A percentile compares a stretch with the other conserved stretches of the same genome.
Evolutionary conservation across 2,329 filamentous ascomycete genomes (phyloP).

Genomic region (Pyrenophora seminiperda): DNA sequence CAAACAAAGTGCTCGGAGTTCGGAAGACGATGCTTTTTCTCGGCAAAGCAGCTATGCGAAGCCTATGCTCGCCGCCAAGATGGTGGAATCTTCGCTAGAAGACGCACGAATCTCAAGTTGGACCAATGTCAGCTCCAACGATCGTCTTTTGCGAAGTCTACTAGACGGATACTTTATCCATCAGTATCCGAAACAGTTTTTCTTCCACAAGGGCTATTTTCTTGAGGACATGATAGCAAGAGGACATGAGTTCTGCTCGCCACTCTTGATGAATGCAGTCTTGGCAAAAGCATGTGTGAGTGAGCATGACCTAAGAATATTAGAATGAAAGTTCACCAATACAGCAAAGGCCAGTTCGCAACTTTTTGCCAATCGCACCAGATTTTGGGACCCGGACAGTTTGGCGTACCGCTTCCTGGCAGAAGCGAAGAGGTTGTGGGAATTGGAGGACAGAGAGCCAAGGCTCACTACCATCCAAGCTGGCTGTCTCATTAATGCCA

Average conservation of each 20-base stretch:
- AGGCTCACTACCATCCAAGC: conserved; percentile 25
- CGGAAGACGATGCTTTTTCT: background rate
- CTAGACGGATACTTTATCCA: conserved; percentile 19
- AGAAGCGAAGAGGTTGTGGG: conserved; percentile 31
- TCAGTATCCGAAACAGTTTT: conserved; percentile 16
- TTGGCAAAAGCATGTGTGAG: conserved; percentile 29
- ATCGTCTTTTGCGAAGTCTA: conserved; percentile 21
- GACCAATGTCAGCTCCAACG: conserved; percentile 24
- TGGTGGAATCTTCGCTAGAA: conserved; percentile 22
- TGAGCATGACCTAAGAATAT: background rate
- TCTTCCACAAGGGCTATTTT: conserved; percentile 26
- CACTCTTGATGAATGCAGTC: conserved; percentile 27
- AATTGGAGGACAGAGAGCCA: conserved; percentile 10
- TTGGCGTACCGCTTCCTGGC: conserved; percentile 25
- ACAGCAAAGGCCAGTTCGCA: conserved; percentile 9
- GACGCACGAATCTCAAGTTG: conserved; percentile 21
- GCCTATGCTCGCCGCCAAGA: conserved; percentile 21
- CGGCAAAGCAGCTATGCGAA: conserved; percentile 20
- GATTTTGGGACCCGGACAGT: conserved; percentile 23
- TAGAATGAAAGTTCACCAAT: background rate
- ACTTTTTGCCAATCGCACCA: conserved; percentile 7
- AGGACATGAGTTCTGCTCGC: conserved; percentile 19
- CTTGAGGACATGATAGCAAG: conserved; percentile 25
- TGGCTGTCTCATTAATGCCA: conserved; percentile 15
- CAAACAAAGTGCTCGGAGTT: background rate